Percentiles rank a stretch among this genome's conserved stretches.
Evolutionary conservation across 2,329 filamentous ascomycete genomes (phyloP).

Genomic region (Botrytis byssoidea): DNA sequence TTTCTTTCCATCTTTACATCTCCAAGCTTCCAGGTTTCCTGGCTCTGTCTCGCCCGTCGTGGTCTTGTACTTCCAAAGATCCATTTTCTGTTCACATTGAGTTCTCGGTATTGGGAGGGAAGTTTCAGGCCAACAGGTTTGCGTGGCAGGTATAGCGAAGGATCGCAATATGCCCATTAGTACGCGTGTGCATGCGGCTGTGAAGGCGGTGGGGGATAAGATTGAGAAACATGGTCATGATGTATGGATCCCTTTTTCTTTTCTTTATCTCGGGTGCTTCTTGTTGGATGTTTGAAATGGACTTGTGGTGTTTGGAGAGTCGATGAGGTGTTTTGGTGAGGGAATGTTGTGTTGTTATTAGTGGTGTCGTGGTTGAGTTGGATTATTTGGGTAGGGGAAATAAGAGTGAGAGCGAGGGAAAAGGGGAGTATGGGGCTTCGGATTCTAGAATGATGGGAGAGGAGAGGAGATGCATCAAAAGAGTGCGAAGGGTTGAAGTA

Average conservation of each 20-base stretch:
- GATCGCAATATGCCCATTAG: not conserved
- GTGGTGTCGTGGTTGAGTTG: not conserved
- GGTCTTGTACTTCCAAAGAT: no score
- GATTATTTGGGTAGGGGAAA: not conserved
- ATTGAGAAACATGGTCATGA: slow-evolving; percentile 4
- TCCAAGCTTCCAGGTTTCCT: not conserved
- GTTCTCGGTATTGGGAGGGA: no score
- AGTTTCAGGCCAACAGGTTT: not conserved
- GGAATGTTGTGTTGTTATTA: not conserved
- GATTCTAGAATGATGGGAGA: not conserved
- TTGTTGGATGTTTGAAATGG: not conserved
- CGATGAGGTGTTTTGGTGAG: not conserved
- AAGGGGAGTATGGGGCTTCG: no score
- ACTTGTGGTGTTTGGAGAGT: not conserved
- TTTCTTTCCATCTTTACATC: not conserved
- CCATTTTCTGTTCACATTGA: no score
- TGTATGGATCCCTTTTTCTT: not conserved
- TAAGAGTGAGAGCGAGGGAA: not conserved
- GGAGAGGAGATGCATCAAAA: no score
- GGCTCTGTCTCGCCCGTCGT: no score
- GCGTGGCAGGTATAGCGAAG: not conserved
- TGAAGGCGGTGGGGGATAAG: not conserved
- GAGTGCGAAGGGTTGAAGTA: not conserved
- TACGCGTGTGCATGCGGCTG: not conserved
- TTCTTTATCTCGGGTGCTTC: not conserved